These are phyloP conservation scores for Ambispora gerdemannii DNA, from an alignment of 192 early-diverging fungal species.

Conservation along the genomic window DNA sequence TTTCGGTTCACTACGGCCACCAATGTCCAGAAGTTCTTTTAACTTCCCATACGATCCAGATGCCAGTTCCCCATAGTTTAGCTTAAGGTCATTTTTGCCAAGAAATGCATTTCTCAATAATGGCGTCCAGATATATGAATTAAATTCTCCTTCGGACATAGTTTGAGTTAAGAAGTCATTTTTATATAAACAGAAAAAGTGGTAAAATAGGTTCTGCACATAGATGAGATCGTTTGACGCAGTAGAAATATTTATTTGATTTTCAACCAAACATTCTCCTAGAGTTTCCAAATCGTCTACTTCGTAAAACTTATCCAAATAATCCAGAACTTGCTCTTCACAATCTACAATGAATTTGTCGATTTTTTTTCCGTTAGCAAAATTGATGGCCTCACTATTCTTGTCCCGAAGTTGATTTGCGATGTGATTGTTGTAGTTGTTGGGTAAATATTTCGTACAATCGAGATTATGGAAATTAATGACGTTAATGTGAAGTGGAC, in stretches of 20 bases:
- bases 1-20: too few species aligned
- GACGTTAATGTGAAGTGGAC: too few species aligned
- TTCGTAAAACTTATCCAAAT: slow-evolving; percentile 1
- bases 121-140: too few species aligned
- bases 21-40: not conserved
- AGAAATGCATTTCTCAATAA: slow-evolving; percentile 3
- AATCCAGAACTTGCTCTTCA: slow-evolving; percentile 1
- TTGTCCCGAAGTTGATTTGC: too few species aligned
- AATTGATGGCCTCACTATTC: too few species aligned
- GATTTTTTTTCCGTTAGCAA: too few species aligned
- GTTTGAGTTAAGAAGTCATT: not conserved
- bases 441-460: too few species aligned
- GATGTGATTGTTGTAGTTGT: too few species aligned
- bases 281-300: not conserved
- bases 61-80: slow-evolving; percentile 5
- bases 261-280: not conserved
- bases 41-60: not conserved
- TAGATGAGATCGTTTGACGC: not conserved
- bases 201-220: slow-evolving; percentile 3
- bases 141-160: not conserved
- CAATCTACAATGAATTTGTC: not conserved
- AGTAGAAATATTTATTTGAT: too few species aligned
- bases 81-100: not conserved
- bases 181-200: too few species aligned
- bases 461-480: too few species aligned